Conservation (phyloP, 192 early-diverging fungal genomes). For the Phycomyces nitens region DNA sequence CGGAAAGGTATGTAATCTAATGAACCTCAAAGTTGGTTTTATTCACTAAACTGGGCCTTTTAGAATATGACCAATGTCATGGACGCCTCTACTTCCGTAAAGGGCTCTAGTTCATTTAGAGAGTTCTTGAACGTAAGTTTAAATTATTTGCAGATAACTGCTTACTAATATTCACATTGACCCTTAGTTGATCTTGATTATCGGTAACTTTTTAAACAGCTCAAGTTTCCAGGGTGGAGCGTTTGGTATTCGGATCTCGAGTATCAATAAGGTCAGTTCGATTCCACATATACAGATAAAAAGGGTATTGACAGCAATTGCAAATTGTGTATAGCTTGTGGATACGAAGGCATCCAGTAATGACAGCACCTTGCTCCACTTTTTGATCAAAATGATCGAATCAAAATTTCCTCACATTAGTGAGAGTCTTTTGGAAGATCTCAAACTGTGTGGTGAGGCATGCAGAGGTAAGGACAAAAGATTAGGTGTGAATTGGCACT, state of each 20-base stretch:
- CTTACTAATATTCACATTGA: background rate
- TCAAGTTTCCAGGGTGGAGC: slow-evolving; percentile 76
- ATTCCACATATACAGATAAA: background rate
- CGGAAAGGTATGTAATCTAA: slow-evolving; percentile 49
- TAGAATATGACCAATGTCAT: slow-evolving; percentile 59
- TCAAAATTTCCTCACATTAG: slow-evolving; percentile 56
- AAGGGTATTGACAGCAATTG: background rate
- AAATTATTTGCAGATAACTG: background rate
- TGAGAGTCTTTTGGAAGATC: slow-evolving; percentile 59
- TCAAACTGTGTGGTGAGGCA: slow-evolving; percentile 65
- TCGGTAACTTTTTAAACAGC: slow-evolving; percentile 86
- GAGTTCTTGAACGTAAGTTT: slow-evolving; percentile 61
- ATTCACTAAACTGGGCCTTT: too few species aligned
- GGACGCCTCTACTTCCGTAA: slow-evolving; percentile 60
- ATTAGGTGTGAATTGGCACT: background rate
- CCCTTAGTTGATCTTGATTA: slow-evolving; percentile 62
- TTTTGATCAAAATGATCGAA: slow-evolving; percentile 66
- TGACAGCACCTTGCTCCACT: slow-evolving; percentile 75
- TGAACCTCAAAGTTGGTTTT: too few species aligned
- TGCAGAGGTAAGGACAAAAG: slow-evolving; percentile 56
- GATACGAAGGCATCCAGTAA: slow-evolving; percentile 72
- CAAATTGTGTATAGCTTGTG: slow-evolving; percentile 55
- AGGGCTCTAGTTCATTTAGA: slow-evolving; percentile 64
- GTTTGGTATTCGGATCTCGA: slow-evolving; percentile 79
- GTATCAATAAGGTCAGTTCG: slow-evolving; percentile 68